Evolutionary conservation across 2,329 filamentous ascomycete genomes (phyloP).

Genomic region (Emericellopsis atlantica): DNA sequence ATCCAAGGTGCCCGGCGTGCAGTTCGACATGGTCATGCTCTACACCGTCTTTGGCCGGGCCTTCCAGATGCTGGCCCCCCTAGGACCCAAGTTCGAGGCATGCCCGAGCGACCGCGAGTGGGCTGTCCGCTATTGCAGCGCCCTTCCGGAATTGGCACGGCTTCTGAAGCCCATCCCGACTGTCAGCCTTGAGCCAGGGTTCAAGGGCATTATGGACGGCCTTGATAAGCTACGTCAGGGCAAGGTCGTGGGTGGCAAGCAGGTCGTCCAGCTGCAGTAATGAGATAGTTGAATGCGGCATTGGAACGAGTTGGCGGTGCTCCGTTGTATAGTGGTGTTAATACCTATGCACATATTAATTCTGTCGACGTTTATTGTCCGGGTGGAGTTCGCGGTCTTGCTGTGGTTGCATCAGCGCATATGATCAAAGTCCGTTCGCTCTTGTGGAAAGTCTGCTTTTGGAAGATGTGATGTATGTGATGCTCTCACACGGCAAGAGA

Average conservation of each 20-base stretch:
- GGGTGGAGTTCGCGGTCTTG: too few species aligned
- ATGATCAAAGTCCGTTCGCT: too few species aligned
- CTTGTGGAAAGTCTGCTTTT: too few species aligned
- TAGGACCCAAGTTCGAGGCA: constrained; percentile 10
- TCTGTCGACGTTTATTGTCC: too few species aligned
- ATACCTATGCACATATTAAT: too few species aligned
- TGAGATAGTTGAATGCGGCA: too few species aligned
- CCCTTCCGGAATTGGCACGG: constrained; percentile 9
- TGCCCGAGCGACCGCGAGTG: constrained; percentile 11
- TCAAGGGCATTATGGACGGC: constrained; percentile 10
- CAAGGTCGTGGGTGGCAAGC: constrained; percentile 12
- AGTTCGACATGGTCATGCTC: constrained; percentile 12
- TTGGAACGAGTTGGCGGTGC: too few species aligned
- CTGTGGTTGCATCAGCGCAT: too few species aligned
- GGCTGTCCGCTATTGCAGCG: constrained; percentile 7
- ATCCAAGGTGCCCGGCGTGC: constrained; percentile 9
- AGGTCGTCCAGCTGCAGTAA: constrained; percentile 10
- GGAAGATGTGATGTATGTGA: too few species aligned
- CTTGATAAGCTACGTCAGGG: constrained; percentile 7
- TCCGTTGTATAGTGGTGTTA: too few species aligned
- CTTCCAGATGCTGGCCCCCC: constrained; percentile 13
- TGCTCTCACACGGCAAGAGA: too few species aligned
- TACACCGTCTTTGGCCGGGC: constrained; percentile 17
- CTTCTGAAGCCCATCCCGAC: constrained; percentile 3
- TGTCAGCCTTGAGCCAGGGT: constrained; percentile 9